Evolutionary conservation across 805 yeast species (phyloP).

Genomic region (Saturnispora quitensis): DNA sequence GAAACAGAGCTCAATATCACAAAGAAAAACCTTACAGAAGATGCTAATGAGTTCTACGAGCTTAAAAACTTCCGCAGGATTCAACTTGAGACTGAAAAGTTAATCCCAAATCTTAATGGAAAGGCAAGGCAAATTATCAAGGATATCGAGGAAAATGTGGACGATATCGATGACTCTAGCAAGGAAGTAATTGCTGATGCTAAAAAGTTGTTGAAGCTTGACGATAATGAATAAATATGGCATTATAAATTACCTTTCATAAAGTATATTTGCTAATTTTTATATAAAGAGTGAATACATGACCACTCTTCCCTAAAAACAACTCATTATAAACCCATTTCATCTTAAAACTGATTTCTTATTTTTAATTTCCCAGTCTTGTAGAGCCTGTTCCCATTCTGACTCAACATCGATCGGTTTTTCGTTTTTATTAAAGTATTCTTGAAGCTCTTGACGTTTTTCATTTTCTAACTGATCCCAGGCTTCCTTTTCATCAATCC

Average conservation of each 20-base stretch:
- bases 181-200: conserved; percentile 17
- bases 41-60: conserved; percentile 9
- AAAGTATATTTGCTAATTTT: background rate
- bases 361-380: conserved; percentile 42
- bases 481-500: conserved; percentile 77
- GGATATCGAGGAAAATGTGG: conserved; percentile 18
- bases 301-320: background rate
- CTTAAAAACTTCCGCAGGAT: conserved; percentile 11
- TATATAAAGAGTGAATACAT: background rate
- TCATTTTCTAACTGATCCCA: conserved; percentile 61
- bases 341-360: conserved; percentile 10
- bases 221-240: background rate
- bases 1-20: conserved; percentile 20
- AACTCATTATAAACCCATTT: background rate
- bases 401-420: conserved; percentile 48
- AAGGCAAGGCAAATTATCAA: conserved; percentile 18
- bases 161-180: conserved; percentile 7
- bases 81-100: conserved; percentile 22
- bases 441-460: conserved; percentile 32
- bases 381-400: conserved; percentile 60
- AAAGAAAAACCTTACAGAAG: conserved; percentile 17
- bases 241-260: background rate
- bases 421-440: conserved; percentile 26
- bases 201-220: conserved; percentile 10
- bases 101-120: conserved; percentile 20